Percentiles rank a stretch among this genome's conserved stretches.
phyloP scores from a whole-genome alignment of 2,329 filamentous ascomycete genomes.

The Tolypocladium cylindrosporum region DNA sequence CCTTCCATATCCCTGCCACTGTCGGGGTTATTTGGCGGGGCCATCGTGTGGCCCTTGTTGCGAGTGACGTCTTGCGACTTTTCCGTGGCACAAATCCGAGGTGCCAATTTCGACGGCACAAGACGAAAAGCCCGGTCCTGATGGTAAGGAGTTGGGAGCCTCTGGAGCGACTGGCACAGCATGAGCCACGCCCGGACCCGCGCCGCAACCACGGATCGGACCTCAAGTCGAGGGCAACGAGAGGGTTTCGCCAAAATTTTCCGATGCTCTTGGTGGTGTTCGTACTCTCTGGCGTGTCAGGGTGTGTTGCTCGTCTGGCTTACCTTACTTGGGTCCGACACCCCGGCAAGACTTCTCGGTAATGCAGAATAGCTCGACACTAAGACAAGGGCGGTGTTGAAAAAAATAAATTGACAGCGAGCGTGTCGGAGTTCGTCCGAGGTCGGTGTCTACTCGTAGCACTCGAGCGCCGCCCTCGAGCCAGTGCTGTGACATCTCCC shows the following conservation, averaged over 20 bases:
- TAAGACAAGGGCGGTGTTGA: background rate
- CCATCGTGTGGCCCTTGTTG: background rate
- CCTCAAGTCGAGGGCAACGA: background rate
- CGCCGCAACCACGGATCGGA: background rate
- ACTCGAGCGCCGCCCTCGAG: background rate
- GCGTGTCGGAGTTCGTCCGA: conserved; percentile 5
- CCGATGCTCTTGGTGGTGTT: background rate
- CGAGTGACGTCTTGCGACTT: background rate
- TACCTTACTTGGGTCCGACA: background rate
- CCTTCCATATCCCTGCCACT: background rate
- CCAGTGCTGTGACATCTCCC: background rate
- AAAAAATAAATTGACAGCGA: conserved; percentile 3
- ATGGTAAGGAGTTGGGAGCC: background rate
- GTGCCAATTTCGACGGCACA: background rate
- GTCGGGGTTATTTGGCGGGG: conserved; percentile 1
- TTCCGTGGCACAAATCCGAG: background rate
- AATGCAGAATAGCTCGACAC: conserved; percentile 4
- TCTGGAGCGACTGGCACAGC: background rate
- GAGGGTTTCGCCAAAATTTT: background rate
- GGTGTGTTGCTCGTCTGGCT: background rate
- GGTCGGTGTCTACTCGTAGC: conserved; percentile 1
- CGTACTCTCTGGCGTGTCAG: background rate
- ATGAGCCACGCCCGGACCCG: background rate
- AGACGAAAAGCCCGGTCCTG: background rate
- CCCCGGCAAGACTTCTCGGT: conserved; percentile 3